These are phyloP conservation scores for Ophiostoma ips DNA, from an alignment of 2,329 filamentous ascomycete genomes.

Conservation along the genomic window DNA sequence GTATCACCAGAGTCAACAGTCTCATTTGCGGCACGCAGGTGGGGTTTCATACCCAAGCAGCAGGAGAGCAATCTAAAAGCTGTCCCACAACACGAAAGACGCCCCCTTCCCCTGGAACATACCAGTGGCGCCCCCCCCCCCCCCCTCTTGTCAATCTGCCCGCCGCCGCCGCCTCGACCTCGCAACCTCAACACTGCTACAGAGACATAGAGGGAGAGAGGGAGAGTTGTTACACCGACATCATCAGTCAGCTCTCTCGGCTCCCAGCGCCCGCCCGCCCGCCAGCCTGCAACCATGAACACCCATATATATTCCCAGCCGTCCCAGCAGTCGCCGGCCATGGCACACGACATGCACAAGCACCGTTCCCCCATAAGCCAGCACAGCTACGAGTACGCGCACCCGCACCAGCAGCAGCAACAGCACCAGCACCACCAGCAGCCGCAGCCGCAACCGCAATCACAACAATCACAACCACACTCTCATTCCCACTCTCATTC, in stretches of 20 bases:
- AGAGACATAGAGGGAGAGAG: too few species aligned
- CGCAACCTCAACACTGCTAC: neutral
- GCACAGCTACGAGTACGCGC: neutral
- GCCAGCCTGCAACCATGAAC: constrained; percentile 8
- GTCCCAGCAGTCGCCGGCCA: constrained; percentile 8
- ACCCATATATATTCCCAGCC: constrained; percentile 9
- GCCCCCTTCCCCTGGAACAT: neutral
- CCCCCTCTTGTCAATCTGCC: neutral
- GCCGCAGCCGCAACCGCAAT: neutral
- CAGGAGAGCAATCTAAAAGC: neutral
- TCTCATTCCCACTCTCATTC: neutral
- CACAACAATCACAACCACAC: neutral
- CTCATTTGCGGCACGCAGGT: neutral
- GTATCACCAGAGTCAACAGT: neutral
- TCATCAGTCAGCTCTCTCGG: neutral
- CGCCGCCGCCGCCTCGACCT: neutral
- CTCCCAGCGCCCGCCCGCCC: too few species aligned
- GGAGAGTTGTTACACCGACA: neutral
- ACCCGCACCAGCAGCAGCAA: neutral
- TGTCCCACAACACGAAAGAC: neutral
- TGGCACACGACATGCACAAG: constrained; percentile 7
- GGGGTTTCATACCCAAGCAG: neutral
- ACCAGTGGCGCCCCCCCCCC: too few species aligned
- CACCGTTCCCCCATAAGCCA: constrained; percentile 5
- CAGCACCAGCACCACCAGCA: neutral